Percentiles rank a stretch among this genome's conserved stretches.
Conservation (phyloP, 2,329 filamentous ascomycete genomes). For the Blumeriella jaapii region DNA sequence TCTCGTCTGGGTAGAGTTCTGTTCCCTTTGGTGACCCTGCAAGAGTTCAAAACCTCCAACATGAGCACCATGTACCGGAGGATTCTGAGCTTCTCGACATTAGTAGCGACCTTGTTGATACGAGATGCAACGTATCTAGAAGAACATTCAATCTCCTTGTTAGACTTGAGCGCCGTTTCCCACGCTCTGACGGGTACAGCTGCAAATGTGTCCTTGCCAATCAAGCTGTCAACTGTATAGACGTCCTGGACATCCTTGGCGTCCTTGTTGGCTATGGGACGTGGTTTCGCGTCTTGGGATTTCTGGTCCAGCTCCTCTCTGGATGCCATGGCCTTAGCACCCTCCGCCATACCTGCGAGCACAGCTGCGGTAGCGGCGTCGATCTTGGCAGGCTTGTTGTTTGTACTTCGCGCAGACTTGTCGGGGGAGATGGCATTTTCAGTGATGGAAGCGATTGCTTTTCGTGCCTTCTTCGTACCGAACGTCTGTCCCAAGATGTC, state of each 20-base stretch:
- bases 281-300: slow-evolving; percentile 58
- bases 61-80: slow-evolving; percentile 49
- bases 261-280: slow-evolving; percentile 56
- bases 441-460: slow-evolving; percentile 56
- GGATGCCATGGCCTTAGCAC: slow-evolving; percentile 55
- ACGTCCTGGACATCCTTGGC: slow-evolving; percentile 61
- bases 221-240: slow-evolving; percentile 54
- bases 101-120: slow-evolving; percentile 39
- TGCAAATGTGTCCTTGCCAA: slow-evolving; percentile 56
- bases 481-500: slow-evolving; percentile 67
- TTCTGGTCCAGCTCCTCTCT: slow-evolving; percentile 52
- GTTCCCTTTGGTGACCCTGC: slow-evolving; percentile 34
- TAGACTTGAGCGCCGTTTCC: slow-evolving; percentile 53
- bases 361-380: slow-evolving; percentile 47
- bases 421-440: slow-evolving; percentile 53
- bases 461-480: slow-evolving; percentile 77
- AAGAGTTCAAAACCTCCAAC: slow-evolving; percentile 39
- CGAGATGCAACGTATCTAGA: slow-evolving; percentile 57
- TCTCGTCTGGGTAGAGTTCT: slow-evolving; percentile 47
- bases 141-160: slow-evolving; percentile 42
- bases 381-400: slow-evolving; percentile 35
- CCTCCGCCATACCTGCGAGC: slow-evolving; percentile 49
- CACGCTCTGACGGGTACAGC: slow-evolving; percentile 62
- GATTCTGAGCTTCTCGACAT: slow-evolving; percentile 42
- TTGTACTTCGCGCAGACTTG: slow-evolving; percentile 29